A percentile compares a stretch with the other conserved stretches of the same genome.
Evolutionary conservation across 176 grass and related monocot genomes (phyloP).

Genomic region (Neostapfia colusana): DNA sequence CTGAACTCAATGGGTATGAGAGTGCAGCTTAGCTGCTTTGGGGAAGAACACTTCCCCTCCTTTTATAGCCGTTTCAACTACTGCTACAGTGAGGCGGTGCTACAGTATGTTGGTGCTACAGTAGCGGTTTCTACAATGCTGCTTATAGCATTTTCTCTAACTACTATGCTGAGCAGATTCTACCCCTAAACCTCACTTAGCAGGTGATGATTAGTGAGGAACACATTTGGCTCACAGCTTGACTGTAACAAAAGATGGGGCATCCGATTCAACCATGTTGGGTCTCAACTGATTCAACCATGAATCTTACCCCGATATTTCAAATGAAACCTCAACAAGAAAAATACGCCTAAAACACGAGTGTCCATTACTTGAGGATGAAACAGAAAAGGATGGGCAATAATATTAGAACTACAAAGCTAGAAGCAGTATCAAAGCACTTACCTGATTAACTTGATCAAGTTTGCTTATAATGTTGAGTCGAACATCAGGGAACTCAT

Average conservation of each 20-base stretch:
- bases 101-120: too few species aligned
- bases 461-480: conserved; percentile 99
- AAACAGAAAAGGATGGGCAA: neutral
- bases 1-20: too few species aligned
- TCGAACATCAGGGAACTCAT: conserved; percentile 97
- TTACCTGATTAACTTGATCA: conserved; percentile 75
- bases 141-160: too few species aligned
- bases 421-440: conserved; percentile 1
- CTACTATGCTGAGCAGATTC: too few species aligned
- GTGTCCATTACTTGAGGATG: neutral
- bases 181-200: too few species aligned
- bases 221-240: too few species aligned
- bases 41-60: too few species aligned
- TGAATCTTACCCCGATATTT: neutral
- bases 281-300: neutral
- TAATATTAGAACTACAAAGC: neutral
- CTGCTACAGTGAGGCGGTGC: too few species aligned
- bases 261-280: neutral
- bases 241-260: neutral
- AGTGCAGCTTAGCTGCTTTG: too few species aligned
- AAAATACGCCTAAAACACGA: neutral
- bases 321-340: neutral
- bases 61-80: too few species aligned
- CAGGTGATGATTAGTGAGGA: too few species aligned
- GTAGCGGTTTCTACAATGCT: too few species aligned